Conservation (phyloP, 139 green algal species). For the Klebsormidium nitens region DNA sequence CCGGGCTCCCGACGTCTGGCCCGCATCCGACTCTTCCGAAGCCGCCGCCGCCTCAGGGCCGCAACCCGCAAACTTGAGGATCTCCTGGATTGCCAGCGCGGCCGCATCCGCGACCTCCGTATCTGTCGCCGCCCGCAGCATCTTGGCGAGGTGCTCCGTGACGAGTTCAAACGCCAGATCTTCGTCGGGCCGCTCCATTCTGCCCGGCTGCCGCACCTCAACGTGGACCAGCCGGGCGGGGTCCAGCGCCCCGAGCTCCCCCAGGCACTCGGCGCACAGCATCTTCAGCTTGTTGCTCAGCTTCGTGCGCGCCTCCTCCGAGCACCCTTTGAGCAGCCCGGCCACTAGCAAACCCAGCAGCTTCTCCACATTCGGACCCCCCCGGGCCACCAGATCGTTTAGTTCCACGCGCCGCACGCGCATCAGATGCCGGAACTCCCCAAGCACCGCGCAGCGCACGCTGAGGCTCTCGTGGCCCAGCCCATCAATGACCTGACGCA, state of each 20-base stretch:
- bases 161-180: slow-evolving; percentile 33
- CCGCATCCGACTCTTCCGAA: not conserved
- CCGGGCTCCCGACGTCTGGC: not conserved
- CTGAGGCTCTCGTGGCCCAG: slow-evolving; percentile 28
- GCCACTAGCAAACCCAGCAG: slow-evolving; percentile 22
- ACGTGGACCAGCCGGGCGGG: slow-evolving; percentile 23
- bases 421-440: slow-evolving; percentile 25
- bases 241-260: slow-evolving; percentile 44
- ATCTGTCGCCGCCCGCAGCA: slow-evolving; percentile 68
- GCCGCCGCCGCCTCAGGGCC: not conserved
- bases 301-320: slow-evolving; percentile 9
- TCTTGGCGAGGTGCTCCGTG: slow-evolving; percentile 62
- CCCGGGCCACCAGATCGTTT: slow-evolving; percentile 5
- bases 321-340: slow-evolving; percentile 35
- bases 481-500: slow-evolving; percentile 14
- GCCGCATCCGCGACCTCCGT: slow-evolving; percentile 65
- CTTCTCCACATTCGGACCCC: not conserved
- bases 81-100: slow-evolving; percentile 69
- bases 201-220: not conserved
- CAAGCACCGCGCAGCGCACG: slow-evolving; percentile 16
- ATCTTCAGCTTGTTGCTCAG: slow-evolving; percentile 20
- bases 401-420: not conserved
- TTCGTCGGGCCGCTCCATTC: slow-evolving; percentile 17
- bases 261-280: slow-evolving; percentile 37
- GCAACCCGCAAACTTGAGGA: slow-evolving; percentile 40